Evolutionary conservation across 2,329 filamentous ascomycete genomes (phyloP), one percentile per base, ranked within the genome.

Genomic region (Raffaelea albimanens): DNA sequence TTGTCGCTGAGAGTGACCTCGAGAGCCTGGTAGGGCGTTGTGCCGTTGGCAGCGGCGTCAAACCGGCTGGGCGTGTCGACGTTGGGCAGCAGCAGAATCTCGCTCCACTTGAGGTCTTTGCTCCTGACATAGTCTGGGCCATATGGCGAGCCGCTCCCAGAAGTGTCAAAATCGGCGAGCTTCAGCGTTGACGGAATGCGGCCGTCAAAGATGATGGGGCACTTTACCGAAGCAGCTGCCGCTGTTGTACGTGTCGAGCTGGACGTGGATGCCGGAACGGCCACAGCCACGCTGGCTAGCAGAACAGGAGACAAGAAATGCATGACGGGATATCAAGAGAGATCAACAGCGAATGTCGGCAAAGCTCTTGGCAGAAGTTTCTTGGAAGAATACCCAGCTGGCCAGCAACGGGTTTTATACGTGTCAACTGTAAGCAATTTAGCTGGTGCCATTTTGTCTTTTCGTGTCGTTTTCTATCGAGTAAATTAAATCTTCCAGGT

Each of bases 1-100:
- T 58, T 50, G 58, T 71, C 68, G 56, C 59, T 62, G 54, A 72
- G 59, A 45, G 67, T 71, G 19, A 70, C 67, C 57, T 71, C 68
- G 50, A 71, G 50, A 2, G 68, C 57, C 52, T 63, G 64, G 51
- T 61, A 57, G 25, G 53, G 21, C 11, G 25, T 5, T 21, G 31
- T 14, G 20, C 45, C 20, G 34, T 44, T 46, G 45, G 45, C 60
- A 21, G 50, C 60, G 42, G 52, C 51, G 54, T 71, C 69, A 59
- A 72, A 71, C 40, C 64, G 66, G 14, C 56, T 55, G 47, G 46
- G 46, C 29, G 50, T 47, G 14, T 48, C 46, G 18, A 38, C 46
- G 16, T 33, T 16, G 13, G 63, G 63, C 53, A 66, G 61, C 45
- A 59, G 55, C 49, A 67, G 40, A 52, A 65, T 64, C n/a, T 64